Conservation (phyloP, 805 yeast genomes). For the Wickerhamiella domercqiae region DNA sequence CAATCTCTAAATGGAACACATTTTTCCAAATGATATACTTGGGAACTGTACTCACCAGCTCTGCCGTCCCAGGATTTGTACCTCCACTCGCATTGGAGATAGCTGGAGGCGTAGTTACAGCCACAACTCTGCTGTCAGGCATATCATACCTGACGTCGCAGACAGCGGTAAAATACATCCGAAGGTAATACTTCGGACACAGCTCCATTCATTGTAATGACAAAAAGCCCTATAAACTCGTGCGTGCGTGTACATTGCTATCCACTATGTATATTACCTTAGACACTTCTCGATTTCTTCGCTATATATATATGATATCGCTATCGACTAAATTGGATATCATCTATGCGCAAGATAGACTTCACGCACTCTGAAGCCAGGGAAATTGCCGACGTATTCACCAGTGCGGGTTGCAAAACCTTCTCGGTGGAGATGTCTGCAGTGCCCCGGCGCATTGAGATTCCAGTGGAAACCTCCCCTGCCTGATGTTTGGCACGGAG, state of each 20-base stretch:
- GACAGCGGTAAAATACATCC: conserved; percentile 17
- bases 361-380: conserved; percentile 94
- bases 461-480: conserved; percentile 91
- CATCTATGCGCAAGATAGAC: conserved; percentile 91
- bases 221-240: too few relatives aligned
- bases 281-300: too few relatives aligned
- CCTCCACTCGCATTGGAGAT: conserved; percentile 19
- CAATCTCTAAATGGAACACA: conserved; percentile 77
- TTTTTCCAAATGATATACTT: conserved; percentile 84
- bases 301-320: too few relatives aligned
- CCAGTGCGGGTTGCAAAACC: conserved; percentile 91
- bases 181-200: not conserved
- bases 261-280: too few relatives aligned
- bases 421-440: conserved; percentile 88
- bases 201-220: too few relatives aligned
- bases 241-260: too few relatives aligned
- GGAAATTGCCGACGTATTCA: conserved; percentile 83
- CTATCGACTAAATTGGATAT: conserved; percentile 88
- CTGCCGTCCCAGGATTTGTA: conserved; percentile 28
- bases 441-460: conserved; percentile 85
- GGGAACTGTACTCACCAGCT: conserved; percentile 44
- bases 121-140: conserved; percentile 62
- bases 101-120: conserved; percentile 39
- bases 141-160: conserved; percentile 26
- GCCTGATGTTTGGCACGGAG: conserved; percentile 77